Evolutionary conservation across 2,329 filamentous ascomycete species (phyloP), one percentile per base, ranked within the genome.

Genomic region (Polytolypa hystricis): DNA sequence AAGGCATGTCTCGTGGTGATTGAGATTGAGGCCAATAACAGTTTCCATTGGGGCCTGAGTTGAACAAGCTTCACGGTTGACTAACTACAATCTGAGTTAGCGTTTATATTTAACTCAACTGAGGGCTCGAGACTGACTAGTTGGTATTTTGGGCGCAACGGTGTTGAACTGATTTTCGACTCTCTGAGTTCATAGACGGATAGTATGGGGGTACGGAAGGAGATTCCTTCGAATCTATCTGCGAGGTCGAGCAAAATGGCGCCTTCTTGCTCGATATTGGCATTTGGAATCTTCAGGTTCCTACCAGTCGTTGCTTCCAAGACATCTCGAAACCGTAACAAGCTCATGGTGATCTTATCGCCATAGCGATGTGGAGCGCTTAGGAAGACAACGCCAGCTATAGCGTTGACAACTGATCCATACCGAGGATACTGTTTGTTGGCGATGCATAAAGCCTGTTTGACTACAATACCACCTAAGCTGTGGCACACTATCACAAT

Each of bases 381-480:
- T 14, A 42, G 17, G 19, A 43, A 41, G 20, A 42, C 25, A 14
- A 41, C 29, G 20, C 41, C 41, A 39, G 34, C 26, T 21, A 43
- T 4, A 12, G 26, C 23, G 20, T 19, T 43, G 33, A 38, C 30
- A 30, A 38, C 9, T 20, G 30, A 25, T 23, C 32, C 37, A 2
- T 40, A 40, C 3, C 40, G 30, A 36, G 19, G 25, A 20, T 21
- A 42, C 3, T 30, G 27, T 14, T 30, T 30, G 12, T 30, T 43
- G 25, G 41, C 41, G 26, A 43, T 29, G 18, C 31, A 43, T 11
- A 43, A 41, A 37, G 41, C 41, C 26, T 43, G 41, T 33, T 43
- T 43, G 29, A 38, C 17, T 11, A 43, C 25, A 27, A 43, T 29
- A 10, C 41, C 41, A 20, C 41, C 41, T n/a, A 43, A 15, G 30